Evolutionary conservation across 140 eudicot genomes (phyloP).

Genomic region (Ambrosia hybrid): DNA sequence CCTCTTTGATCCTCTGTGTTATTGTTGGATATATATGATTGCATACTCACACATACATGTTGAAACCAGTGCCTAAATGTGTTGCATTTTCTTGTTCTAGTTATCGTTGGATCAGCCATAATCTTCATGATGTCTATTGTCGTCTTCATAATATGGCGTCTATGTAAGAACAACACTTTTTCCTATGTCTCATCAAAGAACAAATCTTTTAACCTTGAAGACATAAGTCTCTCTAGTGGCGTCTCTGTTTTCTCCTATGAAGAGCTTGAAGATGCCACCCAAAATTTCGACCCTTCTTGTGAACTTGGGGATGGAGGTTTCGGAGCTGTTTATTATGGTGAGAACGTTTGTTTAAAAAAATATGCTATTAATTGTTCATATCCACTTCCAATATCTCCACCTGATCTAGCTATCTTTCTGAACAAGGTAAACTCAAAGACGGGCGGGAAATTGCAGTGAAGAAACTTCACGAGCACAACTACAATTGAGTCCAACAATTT

Average conservation of each 20-base stretch:
- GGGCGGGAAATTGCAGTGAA: conserved; percentile 80
- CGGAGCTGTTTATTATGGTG: conserved; percentile 61
- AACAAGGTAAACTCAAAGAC: conserved; percentile 61
- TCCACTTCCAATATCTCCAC: neutral
- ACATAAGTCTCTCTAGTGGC: conserved; percentile 39
- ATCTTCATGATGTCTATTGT: conserved; percentile 11
- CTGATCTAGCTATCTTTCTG: neutral
- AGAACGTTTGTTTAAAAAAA: neutral
- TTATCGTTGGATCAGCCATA: conserved; percentile 7
- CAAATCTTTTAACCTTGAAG: conserved; percentile 37
- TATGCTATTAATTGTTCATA: neutral
- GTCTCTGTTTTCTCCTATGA: conserved; percentile 53
- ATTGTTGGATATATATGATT: neutral
- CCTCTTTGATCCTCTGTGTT: neutral
- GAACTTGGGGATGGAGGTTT: conserved; percentile 50
- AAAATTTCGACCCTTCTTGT: neutral
- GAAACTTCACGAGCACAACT: conserved; percentile 44
- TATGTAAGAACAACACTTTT: neutral
- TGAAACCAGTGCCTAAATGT: neutral
- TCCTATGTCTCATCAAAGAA: neutral
- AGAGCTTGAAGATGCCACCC: conserved; percentile 55
- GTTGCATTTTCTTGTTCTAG: conserved; percentile 23
- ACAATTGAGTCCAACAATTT: conserved; percentile 24
- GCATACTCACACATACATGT: neutral
- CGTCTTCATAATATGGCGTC: conserved; percentile 20